A percentile compares a stretch with the other conserved stretches of the same genome.
Evolutionary conservation across 768 basidiomycete genomes (phyloP).

Genomic region (Termitomyces sp.): DNA sequence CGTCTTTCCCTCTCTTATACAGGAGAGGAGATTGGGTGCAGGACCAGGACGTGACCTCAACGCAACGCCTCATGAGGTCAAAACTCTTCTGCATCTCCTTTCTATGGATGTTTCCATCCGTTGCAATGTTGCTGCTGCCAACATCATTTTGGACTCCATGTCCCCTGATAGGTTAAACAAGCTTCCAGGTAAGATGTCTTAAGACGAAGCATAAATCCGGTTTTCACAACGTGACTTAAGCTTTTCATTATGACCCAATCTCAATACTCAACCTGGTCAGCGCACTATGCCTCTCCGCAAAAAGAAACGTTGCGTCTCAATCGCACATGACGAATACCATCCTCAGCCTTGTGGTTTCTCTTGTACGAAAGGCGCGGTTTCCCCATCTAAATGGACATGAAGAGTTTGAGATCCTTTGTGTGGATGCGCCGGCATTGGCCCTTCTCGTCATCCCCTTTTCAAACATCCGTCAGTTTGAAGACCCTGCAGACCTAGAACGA

Average conservation of each 20-base stretch:
- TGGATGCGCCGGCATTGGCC: neutral
- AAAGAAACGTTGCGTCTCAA: neutral
- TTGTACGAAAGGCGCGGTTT: neutral
- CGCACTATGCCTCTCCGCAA: neutral
- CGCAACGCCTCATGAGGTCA: neutral
- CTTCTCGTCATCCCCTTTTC: neutral
- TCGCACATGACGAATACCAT: neutral
- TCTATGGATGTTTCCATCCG: neutral
- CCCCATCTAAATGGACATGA: neutral
- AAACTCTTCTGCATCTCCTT: neutral
- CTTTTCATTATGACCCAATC: neutral
- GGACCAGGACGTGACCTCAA: neutral
- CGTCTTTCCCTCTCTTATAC: neutral
- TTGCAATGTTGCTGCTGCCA: conserved; percentile 1
- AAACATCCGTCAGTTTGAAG: neutral
- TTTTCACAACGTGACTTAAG: neutral
- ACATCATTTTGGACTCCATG: neutral
- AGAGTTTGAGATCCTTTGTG: neutral
- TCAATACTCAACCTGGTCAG: neutral
- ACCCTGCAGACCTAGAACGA: neutral
- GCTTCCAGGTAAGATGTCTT: neutral
- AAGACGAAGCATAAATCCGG: neutral
- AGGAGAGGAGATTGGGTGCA: neutral
- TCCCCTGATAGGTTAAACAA: neutral
- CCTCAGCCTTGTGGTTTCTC: neutral